Conservation (phyloP, 2,329 filamentous ascomycete species). For the Aspergillus puulaauensis region DNA sequence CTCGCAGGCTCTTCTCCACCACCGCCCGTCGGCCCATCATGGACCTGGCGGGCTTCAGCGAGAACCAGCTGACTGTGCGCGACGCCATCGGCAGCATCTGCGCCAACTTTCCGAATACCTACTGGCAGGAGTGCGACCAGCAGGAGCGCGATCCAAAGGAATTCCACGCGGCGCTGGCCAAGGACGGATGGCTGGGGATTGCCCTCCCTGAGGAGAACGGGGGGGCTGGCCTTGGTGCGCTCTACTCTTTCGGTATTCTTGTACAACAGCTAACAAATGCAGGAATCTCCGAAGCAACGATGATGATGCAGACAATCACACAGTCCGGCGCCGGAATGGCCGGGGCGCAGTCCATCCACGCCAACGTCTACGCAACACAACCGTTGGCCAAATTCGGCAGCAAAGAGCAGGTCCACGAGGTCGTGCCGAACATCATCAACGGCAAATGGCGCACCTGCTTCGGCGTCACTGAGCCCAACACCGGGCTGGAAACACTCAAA, state of each 20-base stretch:
- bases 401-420: slow-evolving; percentile 60
- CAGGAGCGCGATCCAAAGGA: slow-evolving; percentile 69
- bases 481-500: slow-evolving; percentile 74
- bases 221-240: slow-evolving; percentile 63
- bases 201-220: slow-evolving; percentile 73
- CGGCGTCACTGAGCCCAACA: slow-evolving; percentile 80
- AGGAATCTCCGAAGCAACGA: slow-evolving; percentile 73
- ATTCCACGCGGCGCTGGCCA: slow-evolving; percentile 71
- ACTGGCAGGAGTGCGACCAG: slow-evolving; percentile 75
- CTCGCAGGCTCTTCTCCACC: slow-evolving; percentile 29
- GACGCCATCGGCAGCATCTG: slow-evolving; percentile 70
- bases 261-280: too few relatives aligned
- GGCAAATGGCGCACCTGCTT: slow-evolving; percentile 75
- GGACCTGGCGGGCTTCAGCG: slow-evolving; percentile 70
- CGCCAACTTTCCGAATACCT: slow-evolving; percentile 66
- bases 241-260: too few relatives aligned
- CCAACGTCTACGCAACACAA: slow-evolving; percentile 62
- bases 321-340: slow-evolving; percentile 77
- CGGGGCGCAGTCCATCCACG: slow-evolving; percentile 59
- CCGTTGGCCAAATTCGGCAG: slow-evolving; percentile 72
- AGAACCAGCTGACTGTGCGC: slow-evolving; percentile 70
- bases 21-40: slow-evolving; percentile 53
- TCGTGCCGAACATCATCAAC: slow-evolving; percentile 69
- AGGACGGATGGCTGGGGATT: slow-evolving; percentile 78
- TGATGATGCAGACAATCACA: slow-evolving; percentile 83